Evolutionary conservation across 345 rosid genomes (phyloP).

Genomic region (Gossypium raimondii): DNA sequence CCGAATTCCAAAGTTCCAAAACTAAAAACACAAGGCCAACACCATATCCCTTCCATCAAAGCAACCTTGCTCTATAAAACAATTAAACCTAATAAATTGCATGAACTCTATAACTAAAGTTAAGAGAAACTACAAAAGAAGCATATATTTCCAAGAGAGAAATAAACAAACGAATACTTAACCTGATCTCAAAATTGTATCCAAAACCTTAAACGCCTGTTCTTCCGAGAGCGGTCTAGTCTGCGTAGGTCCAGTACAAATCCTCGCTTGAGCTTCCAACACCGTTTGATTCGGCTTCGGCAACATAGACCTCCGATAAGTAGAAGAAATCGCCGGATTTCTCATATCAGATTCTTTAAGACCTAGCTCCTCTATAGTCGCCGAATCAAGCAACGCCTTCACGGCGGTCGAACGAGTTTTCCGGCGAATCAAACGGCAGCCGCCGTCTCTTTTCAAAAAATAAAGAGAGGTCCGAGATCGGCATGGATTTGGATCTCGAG

Average conservation of each 20-base stretch:
- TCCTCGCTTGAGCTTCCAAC: conserved; percentile 93
- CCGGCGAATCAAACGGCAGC: conserved; percentile 29
- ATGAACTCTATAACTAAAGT: background rate
- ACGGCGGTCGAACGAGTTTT: conserved; percentile 25
- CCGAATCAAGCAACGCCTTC: conserved; percentile 43
- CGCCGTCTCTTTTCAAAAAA: conserved; percentile 20
- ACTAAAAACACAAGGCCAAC: background rate
- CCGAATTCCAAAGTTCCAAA: background rate
- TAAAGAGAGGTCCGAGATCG: conserved; percentile 22
- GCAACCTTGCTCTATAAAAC: background rate
- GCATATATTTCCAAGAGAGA: background rate
- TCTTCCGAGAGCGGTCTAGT: conserved; percentile 73
- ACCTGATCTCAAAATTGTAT: conserved; percentile 28
- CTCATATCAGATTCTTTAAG: conserved; percentile 51
- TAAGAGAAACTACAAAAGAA: background rate
- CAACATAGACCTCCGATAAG: conserved; percentile 58
- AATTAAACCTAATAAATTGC: background rate
- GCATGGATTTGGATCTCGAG: conserved; percentile 12
- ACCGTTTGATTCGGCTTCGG: conserved; percentile 80
- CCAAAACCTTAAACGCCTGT: conserved; percentile 35
- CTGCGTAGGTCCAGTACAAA: conserved; percentile 94
- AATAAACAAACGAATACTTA: background rate
- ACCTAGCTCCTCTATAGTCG: conserved; percentile 53
- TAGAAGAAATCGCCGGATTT: conserved; percentile 71
- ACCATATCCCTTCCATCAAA: background rate